Evolutionary conservation across 805 yeast genomes (phyloP), one percentile per base, ranked within the genome.

Genomic region (Metschnikowia dekortorum): DNA sequence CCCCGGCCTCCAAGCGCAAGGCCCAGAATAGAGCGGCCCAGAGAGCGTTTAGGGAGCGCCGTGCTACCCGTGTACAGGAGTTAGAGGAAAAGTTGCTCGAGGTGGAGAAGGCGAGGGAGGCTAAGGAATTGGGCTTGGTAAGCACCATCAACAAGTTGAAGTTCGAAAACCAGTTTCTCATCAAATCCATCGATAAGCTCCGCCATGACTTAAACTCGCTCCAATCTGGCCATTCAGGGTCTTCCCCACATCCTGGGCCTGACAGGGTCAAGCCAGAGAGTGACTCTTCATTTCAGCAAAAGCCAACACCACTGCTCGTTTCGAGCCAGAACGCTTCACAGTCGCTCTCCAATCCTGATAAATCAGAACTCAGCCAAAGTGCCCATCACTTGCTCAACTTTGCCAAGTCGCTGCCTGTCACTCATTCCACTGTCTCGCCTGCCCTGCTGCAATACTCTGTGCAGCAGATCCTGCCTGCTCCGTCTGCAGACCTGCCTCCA

Each of bases 11-110:
- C 22, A 87, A 88, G 65, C 72, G 96, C 48, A 89, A 89, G 67
- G 96, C 96, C 3, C 97, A 87, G 66, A 90, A 90, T 64, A 73
- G 97, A 51, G 96, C 94, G n/a, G 96, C 97, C 22, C 96, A 91
- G 72, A 64, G 96, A 51, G 95, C 97, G 2, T 88, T 89, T 70
- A 72, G 97, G 56, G 95, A 89, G 65, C 76, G 96, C 56, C 73
- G 95, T 59, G 95, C 96, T 16, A 86, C 87, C 32, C 71, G 90
- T 46, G 88, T 89, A 7, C 82, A 82, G 51, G 95, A 87, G 62
- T 73, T 91, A 48, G 96, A 89, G 64, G 80, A 77, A 46, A 82
- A 81, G 66, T 74, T 85, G 50, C 70, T 78, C 62, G 87, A 80
- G 60, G 76, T 84, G 47, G 92, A 86, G 66, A 78, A 80, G 56